phyloP scores from a whole-genome alignment of 164 flowering plant species.

The Dillenia turbinata region DNA sequence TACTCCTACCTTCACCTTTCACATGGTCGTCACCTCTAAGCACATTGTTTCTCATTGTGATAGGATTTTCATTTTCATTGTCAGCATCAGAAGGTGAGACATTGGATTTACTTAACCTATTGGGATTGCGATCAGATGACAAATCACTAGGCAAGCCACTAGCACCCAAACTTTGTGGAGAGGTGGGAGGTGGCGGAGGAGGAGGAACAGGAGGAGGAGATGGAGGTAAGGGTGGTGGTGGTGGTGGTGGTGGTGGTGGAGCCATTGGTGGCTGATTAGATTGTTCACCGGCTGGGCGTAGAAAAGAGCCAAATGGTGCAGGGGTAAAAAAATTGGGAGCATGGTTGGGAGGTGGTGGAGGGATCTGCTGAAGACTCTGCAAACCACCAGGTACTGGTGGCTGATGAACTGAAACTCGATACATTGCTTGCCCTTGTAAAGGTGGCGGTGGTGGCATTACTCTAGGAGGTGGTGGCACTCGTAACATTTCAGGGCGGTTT shows the following conservation, averaged over 20 bases:
- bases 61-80: slow-evolving; percentile 5
- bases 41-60: slow-evolving; percentile 7
- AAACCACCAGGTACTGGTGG: slow-evolving; percentile 14
- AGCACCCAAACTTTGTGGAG: slow-evolving; percentile 1
- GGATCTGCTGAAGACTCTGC: slow-evolving; percentile 23
- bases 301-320: slow-evolving; percentile 17
- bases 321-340: slow-evolving; percentile 24
- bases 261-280: slow-evolving; percentile 19
- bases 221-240: slow-evolving; percentile 27
- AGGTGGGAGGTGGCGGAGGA: slow-evolving; percentile 21
- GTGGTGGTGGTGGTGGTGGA: slow-evolving; percentile 29
- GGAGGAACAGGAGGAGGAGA: slow-evolving; percentile 32
- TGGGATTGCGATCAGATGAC: slow-evolving; percentile 5
- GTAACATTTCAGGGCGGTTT: slow-evolving; percentile 13
- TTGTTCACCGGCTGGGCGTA: slow-evolving; percentile 10
- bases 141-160: not conserved
- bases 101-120: slow-evolving; percentile 7
- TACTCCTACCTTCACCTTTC: slow-evolving; percentile 11
- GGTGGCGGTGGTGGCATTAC: slow-evolving; percentile 36
- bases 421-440: slow-evolving; percentile 30
- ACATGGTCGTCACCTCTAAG: not conserved
- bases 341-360: slow-evolving; percentile 17
- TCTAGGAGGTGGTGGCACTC: slow-evolving; percentile 25
- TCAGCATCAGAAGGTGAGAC: slow-evolving; percentile 5
- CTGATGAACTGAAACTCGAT: slow-evolving; percentile 21